phyloP scores from a whole-genome alignment of 768 basidiomycete species.

The Floccularia luteovirens region DNA sequence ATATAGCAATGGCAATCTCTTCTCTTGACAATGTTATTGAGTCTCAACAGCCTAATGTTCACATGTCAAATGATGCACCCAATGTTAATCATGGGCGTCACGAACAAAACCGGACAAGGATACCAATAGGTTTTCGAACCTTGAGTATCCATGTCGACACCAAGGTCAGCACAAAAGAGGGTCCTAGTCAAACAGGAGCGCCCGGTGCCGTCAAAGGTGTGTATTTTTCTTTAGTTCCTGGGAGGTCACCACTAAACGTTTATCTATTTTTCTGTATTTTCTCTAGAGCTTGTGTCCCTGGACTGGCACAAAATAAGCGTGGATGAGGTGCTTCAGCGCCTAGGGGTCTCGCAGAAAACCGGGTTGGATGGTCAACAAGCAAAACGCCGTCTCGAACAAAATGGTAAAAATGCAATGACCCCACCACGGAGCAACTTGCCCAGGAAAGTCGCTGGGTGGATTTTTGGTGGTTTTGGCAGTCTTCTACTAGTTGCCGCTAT shows the following conservation, averaged over 20 bases:
- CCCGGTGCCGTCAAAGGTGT: background rate
- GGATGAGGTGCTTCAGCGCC: constrained; percentile 32
- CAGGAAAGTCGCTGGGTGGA: constrained; percentile 40
- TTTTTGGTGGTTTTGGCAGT: constrained; percentile 46
- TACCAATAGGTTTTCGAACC: background rate
- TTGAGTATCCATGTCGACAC: background rate
- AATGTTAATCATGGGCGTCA: too few species aligned
- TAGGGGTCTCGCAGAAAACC: constrained; percentile 32
- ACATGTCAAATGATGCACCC: too few species aligned
- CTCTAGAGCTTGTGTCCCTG: constrained; percentile 27
- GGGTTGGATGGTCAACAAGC: constrained; percentile 46
- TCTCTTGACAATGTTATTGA: too few species aligned
- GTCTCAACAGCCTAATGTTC: too few species aligned
- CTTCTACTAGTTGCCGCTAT: constrained; percentile 37
- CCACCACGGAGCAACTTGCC: constrained; percentile 36
- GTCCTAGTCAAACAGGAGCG: background rate
- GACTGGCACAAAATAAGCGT: constrained; percentile 39
- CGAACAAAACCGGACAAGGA: too few species aligned
- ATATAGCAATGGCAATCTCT: too few species aligned
- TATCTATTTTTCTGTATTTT: background rate
- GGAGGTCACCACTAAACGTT: background rate
- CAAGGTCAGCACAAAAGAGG: background rate
- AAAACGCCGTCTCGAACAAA: constrained; percentile 28
- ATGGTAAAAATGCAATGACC: constrained; percentile 45
- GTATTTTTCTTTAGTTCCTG: background rate